A percentile compares a stretch with the other conserved stretches of the same genome.
phyloP scores from a whole-genome alignment of 2,329 filamentous ascomycete genomes.

The Simplicillium sp. region DNA sequence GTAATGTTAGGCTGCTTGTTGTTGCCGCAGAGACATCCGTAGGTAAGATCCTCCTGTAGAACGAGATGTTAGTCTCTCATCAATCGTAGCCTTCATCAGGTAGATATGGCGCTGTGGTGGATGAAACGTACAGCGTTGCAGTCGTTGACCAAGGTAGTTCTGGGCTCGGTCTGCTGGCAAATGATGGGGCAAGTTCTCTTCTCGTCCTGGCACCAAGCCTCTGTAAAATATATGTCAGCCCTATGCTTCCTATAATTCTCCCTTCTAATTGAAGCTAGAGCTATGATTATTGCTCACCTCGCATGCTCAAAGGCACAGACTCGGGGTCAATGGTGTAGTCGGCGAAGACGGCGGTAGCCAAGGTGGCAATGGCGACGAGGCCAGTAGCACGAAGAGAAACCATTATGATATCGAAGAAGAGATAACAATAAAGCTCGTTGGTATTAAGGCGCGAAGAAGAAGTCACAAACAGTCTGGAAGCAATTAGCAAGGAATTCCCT shows the following conservation, averaged over 20 bases:
- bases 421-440: background rate
- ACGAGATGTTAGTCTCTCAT: background rate
- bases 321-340: constrained; percentile 54
- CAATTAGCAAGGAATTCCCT: background rate
- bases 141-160: constrained; percentile 48
- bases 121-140: constrained; percentile 51
- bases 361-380: constrained; percentile 43
- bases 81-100: background rate
- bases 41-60: constrained; percentile 48
- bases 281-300: constrained; percentile 33
- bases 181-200: constrained; percentile 58
- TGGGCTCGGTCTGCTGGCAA: constrained; percentile 50
- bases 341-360: constrained; percentile 42
- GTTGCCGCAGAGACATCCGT: constrained; percentile 62
- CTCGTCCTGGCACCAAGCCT: constrained; percentile 58
- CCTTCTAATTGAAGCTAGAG: background rate
- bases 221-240: constrained; percentile 24
- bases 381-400: constrained; percentile 42
- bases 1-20: constrained; percentile 60
- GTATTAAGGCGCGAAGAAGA: background rate
- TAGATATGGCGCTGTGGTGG: background rate
- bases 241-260: background rate
- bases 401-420: constrained; percentile 34
- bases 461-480: background rate
- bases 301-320: constrained; percentile 40